Base-by-base conservation (phyloP, 73 alveolate genomes). In the Breviolum minutum region DNA sequence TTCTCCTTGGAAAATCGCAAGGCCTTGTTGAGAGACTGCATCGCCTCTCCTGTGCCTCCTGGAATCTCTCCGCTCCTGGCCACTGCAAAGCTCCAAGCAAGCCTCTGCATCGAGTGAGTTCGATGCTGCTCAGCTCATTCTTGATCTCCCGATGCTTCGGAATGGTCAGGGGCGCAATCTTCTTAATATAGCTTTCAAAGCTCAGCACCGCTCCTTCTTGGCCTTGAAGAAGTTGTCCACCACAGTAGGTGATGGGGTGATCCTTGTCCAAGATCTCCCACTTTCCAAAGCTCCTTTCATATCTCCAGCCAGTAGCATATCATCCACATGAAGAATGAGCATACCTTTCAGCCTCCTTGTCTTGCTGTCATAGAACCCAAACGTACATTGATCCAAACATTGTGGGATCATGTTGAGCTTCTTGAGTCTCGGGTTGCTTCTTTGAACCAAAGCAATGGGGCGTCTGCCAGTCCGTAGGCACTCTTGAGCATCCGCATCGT, bases 401-500 rank as follows among this genome's bases (percentile, higher is more conserved):
- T 69, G 95, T 11, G 73, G 84, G 0, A 8, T 32, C 61, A 73
- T 11, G 20, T 71, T 69, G 63, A 70, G 30, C 0, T 9, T 14
- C 3, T 74, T 22, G 14, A 90, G 63, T 20, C 96, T 29, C 87
- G 63, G n/a, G 32, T 74, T 0, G 96, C 96, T 24, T 90, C 96
- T 6, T 20, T 13, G 54, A 63, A 93, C 98, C 98, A 93, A 0
- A 74, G 70, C 27, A 74, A n/a, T 0, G 98, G 98, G 0, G 98
- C 98, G 27, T 93, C 91, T 0, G 70, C 40, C 73, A 93, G 22
- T 5, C 98, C 98, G 20, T 93, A 93, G 2, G 98, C 98, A 14
- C 69, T 16, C 32, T 77, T 74, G 22, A n/a, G 69, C 82, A 93
- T 20, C 63, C 22, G 24, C 94, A 86, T 86, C 24, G 8, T 24